Conservation (phyloP, 2,329 filamentous ascomycete genomes). For the Xylariales sp. region DNA sequence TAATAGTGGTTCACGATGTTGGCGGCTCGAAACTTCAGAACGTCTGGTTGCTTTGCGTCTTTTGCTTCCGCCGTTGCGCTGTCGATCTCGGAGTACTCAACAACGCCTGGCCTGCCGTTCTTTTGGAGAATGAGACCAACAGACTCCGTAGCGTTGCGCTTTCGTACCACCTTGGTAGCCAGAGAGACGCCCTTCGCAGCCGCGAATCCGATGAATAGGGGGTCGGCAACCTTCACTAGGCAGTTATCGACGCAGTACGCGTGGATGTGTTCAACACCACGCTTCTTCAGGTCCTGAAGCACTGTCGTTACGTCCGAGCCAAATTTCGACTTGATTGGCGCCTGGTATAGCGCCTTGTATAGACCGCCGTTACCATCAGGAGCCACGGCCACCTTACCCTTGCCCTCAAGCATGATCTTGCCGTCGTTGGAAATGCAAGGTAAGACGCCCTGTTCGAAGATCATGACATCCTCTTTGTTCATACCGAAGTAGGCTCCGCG, state of each 20-base stretch:
- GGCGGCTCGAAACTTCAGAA: slow-evolving; percentile 93
- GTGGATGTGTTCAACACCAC: slow-evolving; percentile 91
- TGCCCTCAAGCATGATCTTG: slow-evolving; percentile 91
- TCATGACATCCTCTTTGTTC: slow-evolving; percentile 75
- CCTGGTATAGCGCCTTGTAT: slow-evolving; percentile 73
- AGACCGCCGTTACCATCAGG: slow-evolving; percentile 97
- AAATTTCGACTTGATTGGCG: slow-evolving; percentile 14
- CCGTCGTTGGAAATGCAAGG: slow-evolving; percentile 97
- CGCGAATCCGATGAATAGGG: slow-evolving; percentile 89
- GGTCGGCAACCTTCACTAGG: slow-evolving; percentile 97
- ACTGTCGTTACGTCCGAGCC: slow-evolving; percentile 63
- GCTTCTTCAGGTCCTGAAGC: slow-evolving; percentile 80
- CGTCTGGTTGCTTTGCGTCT: slow-evolving; percentile 71
- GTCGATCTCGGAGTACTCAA: slow-evolving; percentile 98
- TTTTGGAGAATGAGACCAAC: slow-evolving; percentile 92
- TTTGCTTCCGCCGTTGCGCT: slow-evolving; percentile 80
- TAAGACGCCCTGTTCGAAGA: slow-evolving; percentile 96
- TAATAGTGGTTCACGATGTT: slow-evolving; percentile 99
- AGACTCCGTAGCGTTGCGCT: slow-evolving; percentile 92
- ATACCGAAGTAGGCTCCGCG: slow-evolving; percentile 72
- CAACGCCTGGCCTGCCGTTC: slow-evolving; percentile 93
- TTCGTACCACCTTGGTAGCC: slow-evolving; percentile 98
- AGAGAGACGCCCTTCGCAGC: slow-evolving; percentile 87
- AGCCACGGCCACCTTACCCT: slow-evolving; percentile 86
- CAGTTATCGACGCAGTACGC: slow-evolving; percentile 99